Base-by-base conservation (phyloP, 1,284 basidiomycete genomes). In the Puccinia triticina region DNA sequence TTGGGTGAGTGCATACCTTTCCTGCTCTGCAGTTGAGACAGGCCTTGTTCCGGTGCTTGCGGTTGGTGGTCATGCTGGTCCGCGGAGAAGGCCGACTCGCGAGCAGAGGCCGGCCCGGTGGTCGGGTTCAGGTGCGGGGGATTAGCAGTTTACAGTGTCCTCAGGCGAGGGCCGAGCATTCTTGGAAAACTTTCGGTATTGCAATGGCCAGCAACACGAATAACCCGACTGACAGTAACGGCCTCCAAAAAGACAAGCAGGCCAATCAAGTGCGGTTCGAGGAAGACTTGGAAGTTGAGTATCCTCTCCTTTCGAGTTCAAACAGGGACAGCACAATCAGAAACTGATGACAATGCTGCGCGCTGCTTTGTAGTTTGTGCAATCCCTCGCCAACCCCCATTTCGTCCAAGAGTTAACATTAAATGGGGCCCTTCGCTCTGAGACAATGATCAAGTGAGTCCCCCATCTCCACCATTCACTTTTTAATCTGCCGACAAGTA, bases 341-440 rank as follows among this genome's bases (percentile, higher is more conserved):
- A 57, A 10, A 2, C 55, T 57, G 55, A 57, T 26, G 55, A 37
- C 7, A 32, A 55, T 53, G 32, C 1, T 59, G 10, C 26, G n/a
- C n/a, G n/a, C n/a, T n/a, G n/a, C n/a, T n/a, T 59, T 21, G 34
- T 16, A 82, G 79, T 82, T 82, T 40, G 79, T 82, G 0, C 79
- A 82, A 57, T 82, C 79, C 0, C 59, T 82, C 4, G 79, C 79
- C 8, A 82, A 82, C 50, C 79, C 79, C 21, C 79, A 75, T 75
- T 82, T 82, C 37, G 79, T 82, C 3, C 79, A 82, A 46, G 79
- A 82, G 32, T 46, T 82, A 21, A 82, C 79, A 18, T 75, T 82
- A 29, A 82, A 82, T 40, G 79, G 72, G 23, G 75, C 46, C 3
- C 79, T 82, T 50, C 43, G 67, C 32, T 82, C 79, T 11, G 71